Base-by-base conservation (phyloP, 139 green algal species). In the Chlorella sp. region DNA sequence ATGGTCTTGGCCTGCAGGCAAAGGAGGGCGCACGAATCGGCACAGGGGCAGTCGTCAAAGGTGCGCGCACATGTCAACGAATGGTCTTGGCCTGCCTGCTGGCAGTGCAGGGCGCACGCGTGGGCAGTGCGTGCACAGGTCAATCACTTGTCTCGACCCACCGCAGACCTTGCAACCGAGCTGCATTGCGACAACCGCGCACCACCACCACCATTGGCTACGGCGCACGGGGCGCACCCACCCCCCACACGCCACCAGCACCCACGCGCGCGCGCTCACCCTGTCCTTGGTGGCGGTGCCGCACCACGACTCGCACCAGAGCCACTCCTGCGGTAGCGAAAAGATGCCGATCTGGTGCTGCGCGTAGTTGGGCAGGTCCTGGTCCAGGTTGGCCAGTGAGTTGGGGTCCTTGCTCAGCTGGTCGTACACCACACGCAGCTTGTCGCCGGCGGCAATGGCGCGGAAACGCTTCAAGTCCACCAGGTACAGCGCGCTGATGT, bases 241-340 rank as follows among this genome's bases (percentile, higher is more conserved):
- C n/a, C n/a, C n/a, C n/a, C n/a, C n/a, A n/a, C n/a, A n/a, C n/a
- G n/a, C n/a, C n/a, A n/a, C n/a, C n/a, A n/a, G n/a, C n/a, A n/a
- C n/a, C n/a, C n/a, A n/a, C n/a, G 42, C 42, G 17, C 10, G 42
- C 42, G 10, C 10, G 42, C 79, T 33, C 51, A 88, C 83, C 83
- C 83, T 79, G n/a, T 55, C 3, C 76, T 97, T 97, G 17, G 92
- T 99, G 3, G 80, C 73, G 62, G 96, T 95, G 35, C 95, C 95
- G 76, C 96, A 99, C 96, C 96, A 99, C 17, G 90, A 96, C 85
- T 99, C 96, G 73, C 96, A 99, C 95, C 95, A 99, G 35, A 99
- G 85, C 96, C 96, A 99, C 80, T 98, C 89, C 83, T 94, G 83
- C 27, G 91, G 91, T 67, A 99, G 82, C 35, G 83, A 93, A 80